phyloP scores from a whole-genome alignment of 129 eudicot species.

The Chrysanthemum makinoi region DNA sequence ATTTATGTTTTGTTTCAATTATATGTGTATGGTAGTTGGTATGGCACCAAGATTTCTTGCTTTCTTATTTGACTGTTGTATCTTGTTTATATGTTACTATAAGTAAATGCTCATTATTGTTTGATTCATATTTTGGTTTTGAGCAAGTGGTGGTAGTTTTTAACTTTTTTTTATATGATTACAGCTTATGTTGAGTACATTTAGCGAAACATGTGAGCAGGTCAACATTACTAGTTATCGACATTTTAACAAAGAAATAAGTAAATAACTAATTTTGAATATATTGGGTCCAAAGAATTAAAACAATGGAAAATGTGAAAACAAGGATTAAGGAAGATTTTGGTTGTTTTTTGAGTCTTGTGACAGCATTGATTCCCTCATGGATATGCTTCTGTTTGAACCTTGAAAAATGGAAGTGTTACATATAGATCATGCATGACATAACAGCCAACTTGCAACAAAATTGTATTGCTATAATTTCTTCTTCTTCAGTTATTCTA shows the following conservation, averaged over 20 bases:
- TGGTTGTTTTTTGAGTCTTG: slow-evolving; percentile 35
- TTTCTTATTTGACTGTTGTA: neutral
- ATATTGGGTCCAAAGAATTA: neutral
- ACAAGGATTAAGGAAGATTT: slow-evolving; percentile 33
- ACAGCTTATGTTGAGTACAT: too few species aligned
- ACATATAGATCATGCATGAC: slow-evolving; percentile 18
- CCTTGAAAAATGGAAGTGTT: neutral
- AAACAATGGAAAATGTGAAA: slow-evolving; percentile 3
- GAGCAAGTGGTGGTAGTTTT: neutral
- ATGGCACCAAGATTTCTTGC: slow-evolving; percentile 22
- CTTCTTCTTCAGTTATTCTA: too few species aligned
- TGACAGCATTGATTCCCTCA: slow-evolving; percentile 26
- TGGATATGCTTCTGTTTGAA: slow-evolving; percentile 7
- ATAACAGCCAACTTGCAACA: too few species aligned
- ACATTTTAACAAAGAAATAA: too few species aligned
- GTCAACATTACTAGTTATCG: too few species aligned
- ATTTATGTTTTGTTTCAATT: slow-evolving; percentile 15
- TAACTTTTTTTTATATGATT: too few species aligned
- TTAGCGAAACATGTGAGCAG: too few species aligned
- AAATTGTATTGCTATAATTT: too few species aligned
- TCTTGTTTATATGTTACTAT: neutral
- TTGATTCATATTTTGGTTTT: too few species aligned
- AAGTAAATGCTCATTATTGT: neutral
- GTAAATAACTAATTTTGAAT: too few species aligned
- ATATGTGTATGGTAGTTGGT: slow-evolving; percentile 38